A percentile compares a stretch with the other conserved stretches of the same genome.
Evolutionary conservation across 2,329 filamentous ascomycete species (phyloP).

Genomic region (Aspergillus sp.): DNA sequence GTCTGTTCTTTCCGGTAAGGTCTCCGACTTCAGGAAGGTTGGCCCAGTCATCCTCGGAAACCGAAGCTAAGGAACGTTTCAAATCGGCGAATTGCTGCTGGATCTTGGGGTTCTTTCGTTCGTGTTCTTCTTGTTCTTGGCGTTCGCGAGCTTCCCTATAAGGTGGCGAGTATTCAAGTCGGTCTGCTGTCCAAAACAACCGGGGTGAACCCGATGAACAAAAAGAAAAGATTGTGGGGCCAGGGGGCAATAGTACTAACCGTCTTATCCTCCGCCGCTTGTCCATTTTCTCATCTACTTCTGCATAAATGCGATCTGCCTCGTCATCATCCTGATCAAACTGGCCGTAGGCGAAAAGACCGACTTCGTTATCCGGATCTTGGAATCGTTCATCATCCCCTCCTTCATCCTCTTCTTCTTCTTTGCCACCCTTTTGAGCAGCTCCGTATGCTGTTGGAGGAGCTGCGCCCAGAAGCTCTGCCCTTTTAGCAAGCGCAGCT

Average conservation of each 20-base stretch:
- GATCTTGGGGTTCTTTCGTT: conserved; percentile 96
- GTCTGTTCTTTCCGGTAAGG: conserved; percentile 85
- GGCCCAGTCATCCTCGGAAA: conserved; percentile 95
- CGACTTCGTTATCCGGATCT: conserved; percentile 94
- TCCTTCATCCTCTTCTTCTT: conserved; percentile 61
- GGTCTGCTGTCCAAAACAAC: conserved; percentile 68
- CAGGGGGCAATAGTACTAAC: conserved; percentile 51
- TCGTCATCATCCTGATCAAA: conserved; percentile 98
- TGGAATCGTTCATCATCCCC: conserved; percentile 78
- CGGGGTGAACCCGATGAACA: conserved; percentile 58
- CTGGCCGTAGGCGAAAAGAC: conserved; percentile 87
- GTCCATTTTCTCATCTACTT: conserved; percentile 96
- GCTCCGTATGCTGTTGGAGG: conserved; percentile 68
- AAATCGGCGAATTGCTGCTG: conserved; percentile 95
- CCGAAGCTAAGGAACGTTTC: conserved; percentile 78
- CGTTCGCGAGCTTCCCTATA: conserved; percentile 89
- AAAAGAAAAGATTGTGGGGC: conserved; percentile 37
- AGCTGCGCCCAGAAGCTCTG: conserved; percentile 69
- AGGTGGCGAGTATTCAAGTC: conserved; percentile 54
- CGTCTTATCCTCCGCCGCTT: conserved; percentile 76
- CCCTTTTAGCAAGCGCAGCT: conserved; percentile 89
- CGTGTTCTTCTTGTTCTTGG: conserved; percentile 88
- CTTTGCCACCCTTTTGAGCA: conserved; percentile 56
- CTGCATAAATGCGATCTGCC: conserved; percentile 90
- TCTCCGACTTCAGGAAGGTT: conserved; percentile 93